Base-by-base conservation (phyloP, 2,329 filamentous ascomycete genomes). In the Stromatinia cepivora region DNA sequence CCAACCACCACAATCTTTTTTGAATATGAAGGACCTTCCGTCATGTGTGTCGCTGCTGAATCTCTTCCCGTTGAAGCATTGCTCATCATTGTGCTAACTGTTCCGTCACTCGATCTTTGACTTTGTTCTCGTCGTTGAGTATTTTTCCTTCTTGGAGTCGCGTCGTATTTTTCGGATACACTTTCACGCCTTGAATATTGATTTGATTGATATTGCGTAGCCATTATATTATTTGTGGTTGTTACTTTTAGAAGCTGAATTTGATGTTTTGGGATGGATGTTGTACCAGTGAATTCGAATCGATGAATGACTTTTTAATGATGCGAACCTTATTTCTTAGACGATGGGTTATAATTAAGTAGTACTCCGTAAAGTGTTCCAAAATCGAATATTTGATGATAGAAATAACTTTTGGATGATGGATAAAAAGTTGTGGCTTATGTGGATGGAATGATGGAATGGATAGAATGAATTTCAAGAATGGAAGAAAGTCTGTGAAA, bases 1-100 rank as follows among this genome's bases (percentile, higher is more conserved):
- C 95, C 95, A 58, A 99, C 95, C 65, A 99, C 95, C 57, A 99
- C 95, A 79, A 99, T 95, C 86, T 99, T 99, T 86, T 99, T 99
- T 75, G 94, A 98, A 82, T 95, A 97, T 69, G 92, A 88, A 5
- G 94, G 94, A 34, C 92, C 92, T 79, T 97, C 93, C 63, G 94
- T 97, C 81, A 94, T 87, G 80, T 92, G 90, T 66, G 94, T 97
- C 71, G 86, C 89, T 70, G 91, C 88, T 61, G 92, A 94, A 80
- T 94, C 90, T 78, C 89, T 86, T 76, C 90, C 90, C 63, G 88
- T 91, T 66, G 83, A 84, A 71, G 89, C 90, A 72, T 87, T 85
- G 81, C 91, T 94, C 82, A 89, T 89, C 79, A 89, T 90, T 74
- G 93, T 97, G 85, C 91, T 94, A 80, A 93, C 90, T 72, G 92